A percentile compares a stretch with the other conserved stretches of the same genome.
Conservation (phyloP, 2,329 filamentous ascomycete species). For the Exserohilum rostratum region DNA sequence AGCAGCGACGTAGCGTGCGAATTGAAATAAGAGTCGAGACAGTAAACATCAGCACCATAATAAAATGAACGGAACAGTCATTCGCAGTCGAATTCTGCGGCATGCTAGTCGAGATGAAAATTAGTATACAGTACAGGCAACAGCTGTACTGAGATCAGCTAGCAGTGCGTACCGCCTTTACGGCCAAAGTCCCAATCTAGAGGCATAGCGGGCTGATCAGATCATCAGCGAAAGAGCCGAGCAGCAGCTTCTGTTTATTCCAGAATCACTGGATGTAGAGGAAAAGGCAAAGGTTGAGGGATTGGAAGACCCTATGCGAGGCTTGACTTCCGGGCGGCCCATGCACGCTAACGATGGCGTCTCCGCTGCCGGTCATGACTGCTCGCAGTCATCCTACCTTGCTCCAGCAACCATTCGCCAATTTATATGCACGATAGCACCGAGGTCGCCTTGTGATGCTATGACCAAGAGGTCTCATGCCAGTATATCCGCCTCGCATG, state of each 20-base stretch:
- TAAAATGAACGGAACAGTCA: background rate
- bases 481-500: constrained; percentile 27
- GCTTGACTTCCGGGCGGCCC: background rate
- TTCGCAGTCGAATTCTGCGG: background rate
- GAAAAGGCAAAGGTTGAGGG: background rate
- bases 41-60: too few relatives aligned
- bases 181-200: too few relatives aligned
- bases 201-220: too few relatives aligned
- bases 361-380: constrained; percentile 1
- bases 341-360: constrained; percentile 11
- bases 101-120: too few relatives aligned
- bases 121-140: too few relatives aligned
- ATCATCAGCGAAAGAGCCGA: too few relatives aligned
- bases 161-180: too few relatives aligned
- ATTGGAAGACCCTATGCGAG: background rate
- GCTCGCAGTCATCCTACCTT: constrained; percentile 4
- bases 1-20: too few relatives aligned
- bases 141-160: too few relatives aligned
- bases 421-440: constrained; percentile 9
- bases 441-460: constrained; percentile 26
- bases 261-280: background rate
- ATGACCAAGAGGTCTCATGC: constrained; percentile 46
- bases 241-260: background rate
- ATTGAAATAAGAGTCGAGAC: too few relatives aligned
- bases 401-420: background rate